Evolutionary conservation across 2,329 filamentous ascomycete species (phyloP), one percentile per base, ranked within the genome.

Genomic region (Cladosporium halotolerans): DNA sequence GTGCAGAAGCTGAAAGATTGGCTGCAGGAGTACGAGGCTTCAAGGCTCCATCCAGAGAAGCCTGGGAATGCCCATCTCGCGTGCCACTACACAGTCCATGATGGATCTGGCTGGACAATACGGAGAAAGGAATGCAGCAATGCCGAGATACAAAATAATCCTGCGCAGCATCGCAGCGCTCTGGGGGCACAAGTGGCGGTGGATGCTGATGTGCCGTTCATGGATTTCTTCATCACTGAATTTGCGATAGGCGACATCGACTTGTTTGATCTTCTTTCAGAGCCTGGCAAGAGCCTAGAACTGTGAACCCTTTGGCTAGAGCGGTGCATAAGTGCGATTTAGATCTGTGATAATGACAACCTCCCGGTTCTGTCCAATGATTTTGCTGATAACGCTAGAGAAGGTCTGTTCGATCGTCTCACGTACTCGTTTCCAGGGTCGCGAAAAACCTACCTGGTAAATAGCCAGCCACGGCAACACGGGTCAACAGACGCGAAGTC

Each of bases 21-120:
- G 51, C 14, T 53, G 44, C 42, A 42, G 9, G 43, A 53, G 31
- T 53, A 53, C 32, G 51, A 53, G 10, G 40, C 48, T 8, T 44
- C 48, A 11, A 23, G 48, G n/a, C 11, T 11, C 2, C 19, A n/a
- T 3, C 16, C 40, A 7, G 40, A 32, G 13, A 36, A 51, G 11
- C 34, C 6, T 5, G 31, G 6, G 4, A 14, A 23, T 14, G 23
- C 4, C 7, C 3, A 28, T 4, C 23, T 28, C 3, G 23, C 3
- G 23, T 28, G 5, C 23, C 23, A 28, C 7, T 28, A 28, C 7
- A 28, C 23, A 5, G 23, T 28, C 3, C 23, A 28, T 28, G 23
- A 28, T 28, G 23, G 23, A 5, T 28, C 23, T 4, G 7, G 23
- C 23, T 28, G 23, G 23, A 28, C 23, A 28, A 28, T 28, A 28